Base-by-base conservation (phyloP, 2,329 filamentous ascomycete species). In the Phoma sp. region DNA sequence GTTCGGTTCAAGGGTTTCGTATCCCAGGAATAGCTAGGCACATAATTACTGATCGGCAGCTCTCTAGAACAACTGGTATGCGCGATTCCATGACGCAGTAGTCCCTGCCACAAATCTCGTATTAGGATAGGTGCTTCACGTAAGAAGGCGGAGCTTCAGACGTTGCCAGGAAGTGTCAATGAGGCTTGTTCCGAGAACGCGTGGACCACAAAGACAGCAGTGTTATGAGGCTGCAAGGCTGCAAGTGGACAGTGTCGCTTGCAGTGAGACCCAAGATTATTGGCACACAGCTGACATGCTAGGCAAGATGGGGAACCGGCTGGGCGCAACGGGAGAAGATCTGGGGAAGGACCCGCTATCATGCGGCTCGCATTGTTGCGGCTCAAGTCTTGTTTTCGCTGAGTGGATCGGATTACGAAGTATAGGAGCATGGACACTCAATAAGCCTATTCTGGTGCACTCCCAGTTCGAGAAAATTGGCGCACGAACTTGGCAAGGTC, bases 101-200 rank as follows among this genome's bases (percentile, higher is more conserved):
- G 64, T 55, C 70, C 62, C 61, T 69, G 69, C 69, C 57, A 67
- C 65, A 66, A 55, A 60, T 58, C 55, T 52, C 57, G 58, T 62
- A 58, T 56, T 59, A 57, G 49, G 58, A 62, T 57, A 56, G 50
- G 55, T 61, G 67, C 61, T 64, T 64, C 66, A 69, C 50, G 65
- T 65, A 61, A 24, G 47, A 61, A 52, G 45, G 65, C 67, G 70
- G 70, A 71, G 64, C 58, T 58, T 58, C 65, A 74, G 66, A 72
- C 69, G 62, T 54, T 64, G 60, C 64, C 65, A 65, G 66, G 62
- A 59, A 58, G 40, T 59, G 57, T 51, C 52, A 61, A 47, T 47
- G 56, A 56, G 47, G 58, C 59, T 59, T 59, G 59, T 58, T 58
- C 52, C 45, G 52, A 55, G 49, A 52, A 63, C 38, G 47, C 38